These are phyloP conservation scores for Cladorrhinum samala DNA, from an alignment of 495 filamentous ascomycete genomes.

Conservation along the genomic window DNA sequence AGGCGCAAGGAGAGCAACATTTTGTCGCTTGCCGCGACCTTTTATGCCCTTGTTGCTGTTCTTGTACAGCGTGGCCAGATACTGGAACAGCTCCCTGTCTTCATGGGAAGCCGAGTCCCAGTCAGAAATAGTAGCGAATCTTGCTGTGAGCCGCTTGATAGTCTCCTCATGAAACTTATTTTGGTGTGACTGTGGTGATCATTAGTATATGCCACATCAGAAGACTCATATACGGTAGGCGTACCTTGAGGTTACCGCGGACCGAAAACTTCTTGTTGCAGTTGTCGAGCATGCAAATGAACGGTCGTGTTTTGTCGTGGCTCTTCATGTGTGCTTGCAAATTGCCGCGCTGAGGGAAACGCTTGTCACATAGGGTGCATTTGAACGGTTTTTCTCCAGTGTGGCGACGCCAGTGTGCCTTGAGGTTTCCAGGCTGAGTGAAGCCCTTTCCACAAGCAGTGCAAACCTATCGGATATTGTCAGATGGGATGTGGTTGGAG, in stretches of 20 bases:
- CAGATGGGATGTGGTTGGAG: background rate
- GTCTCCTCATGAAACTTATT: conserved; percentile 82
- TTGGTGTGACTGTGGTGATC: conserved; percentile 67
- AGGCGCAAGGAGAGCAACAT: conserved; percentile 30
- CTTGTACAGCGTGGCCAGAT: conserved; percentile 84
- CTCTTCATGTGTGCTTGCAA: conserved; percentile 82
- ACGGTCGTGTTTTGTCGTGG: conserved; percentile 71
- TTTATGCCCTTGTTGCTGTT: conserved; percentile 98
- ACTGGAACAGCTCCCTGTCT: conserved; percentile 78
- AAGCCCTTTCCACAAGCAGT: conserved; percentile 79
- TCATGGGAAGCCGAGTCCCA: conserved; percentile 54
- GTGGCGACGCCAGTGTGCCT: conserved; percentile 45
- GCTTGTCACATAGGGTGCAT: conserved; percentile 76
- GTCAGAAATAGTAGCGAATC: conserved; percentile 61
- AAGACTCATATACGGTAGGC: background rate
- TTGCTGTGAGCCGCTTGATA: conserved; percentile 63
- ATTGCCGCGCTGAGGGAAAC: conserved; percentile 85
- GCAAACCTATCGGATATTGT: conserved; percentile 14
- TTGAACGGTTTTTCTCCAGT: conserved; percentile 77
- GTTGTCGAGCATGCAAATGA: conserved; percentile 70
- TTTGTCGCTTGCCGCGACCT: conserved; percentile 81
- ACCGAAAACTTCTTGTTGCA: conserved; percentile 85
- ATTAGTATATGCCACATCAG: background rate
- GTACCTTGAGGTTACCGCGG: conserved; percentile 82
- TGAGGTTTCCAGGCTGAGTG: conserved; percentile 84